phyloP scores from a whole-genome alignment of 140 eudicot genomes.

The Erigeron philadelphicus region DNA sequence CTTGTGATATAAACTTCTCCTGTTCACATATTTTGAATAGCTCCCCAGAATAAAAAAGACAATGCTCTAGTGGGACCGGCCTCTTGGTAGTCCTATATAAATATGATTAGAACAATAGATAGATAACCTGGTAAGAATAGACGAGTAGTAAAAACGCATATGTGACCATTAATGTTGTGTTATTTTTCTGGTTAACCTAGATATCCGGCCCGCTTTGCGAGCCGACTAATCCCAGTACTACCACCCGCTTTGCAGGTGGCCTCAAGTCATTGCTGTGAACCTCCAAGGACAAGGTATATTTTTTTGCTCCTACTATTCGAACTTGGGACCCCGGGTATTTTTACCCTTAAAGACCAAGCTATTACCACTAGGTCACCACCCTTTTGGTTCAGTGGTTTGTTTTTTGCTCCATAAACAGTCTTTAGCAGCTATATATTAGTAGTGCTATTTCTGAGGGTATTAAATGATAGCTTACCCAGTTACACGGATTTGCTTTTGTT shows the following conservation, averaged over 20 bases:
- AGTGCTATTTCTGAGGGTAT: constrained; percentile 2
- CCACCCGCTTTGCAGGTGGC: too few relatives aligned
- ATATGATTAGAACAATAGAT: background rate
- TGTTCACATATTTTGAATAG: constrained; percentile 84
- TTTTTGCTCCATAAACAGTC: too few relatives aligned
- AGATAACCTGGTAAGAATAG: background rate
- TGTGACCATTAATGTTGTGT: background rate
- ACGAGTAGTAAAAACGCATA: background rate
- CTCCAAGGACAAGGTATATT: too few relatives aligned
- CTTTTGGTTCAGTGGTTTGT: too few relatives aligned
- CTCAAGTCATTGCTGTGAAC: too few relatives aligned
- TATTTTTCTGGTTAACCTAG: background rate
- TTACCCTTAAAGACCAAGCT: too few relatives aligned
- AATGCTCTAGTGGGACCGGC: constrained; percentile 97
- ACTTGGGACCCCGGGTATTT: too few relatives aligned
- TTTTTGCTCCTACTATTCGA: too few relatives aligned
- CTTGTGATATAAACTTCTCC: constrained; percentile 70
- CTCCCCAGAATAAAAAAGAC: constrained; percentile 86
- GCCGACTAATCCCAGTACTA: too few relatives aligned
- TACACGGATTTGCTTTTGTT: constrained; percentile 87
- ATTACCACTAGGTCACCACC: too few relatives aligned
- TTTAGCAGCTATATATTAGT: background rate
- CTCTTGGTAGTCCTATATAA: constrained; percentile 82
- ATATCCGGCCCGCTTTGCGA: too few relatives aligned
- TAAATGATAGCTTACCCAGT: constrained; percentile 60